Conservation (phyloP, 306 rosid genomes). For the Cicer arietinum region DNA sequence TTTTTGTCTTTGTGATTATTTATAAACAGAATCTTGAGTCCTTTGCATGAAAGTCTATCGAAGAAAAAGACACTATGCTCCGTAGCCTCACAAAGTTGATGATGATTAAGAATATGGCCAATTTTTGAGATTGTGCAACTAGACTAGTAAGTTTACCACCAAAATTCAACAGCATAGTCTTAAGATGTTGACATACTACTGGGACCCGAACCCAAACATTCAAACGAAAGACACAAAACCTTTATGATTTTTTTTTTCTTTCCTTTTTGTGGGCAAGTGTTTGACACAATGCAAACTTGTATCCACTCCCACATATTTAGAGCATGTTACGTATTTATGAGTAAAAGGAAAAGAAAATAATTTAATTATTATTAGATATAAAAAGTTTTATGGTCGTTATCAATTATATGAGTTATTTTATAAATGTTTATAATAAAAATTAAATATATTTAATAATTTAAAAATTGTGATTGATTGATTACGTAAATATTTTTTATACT, state of each 20-base stretch:
- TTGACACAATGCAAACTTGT: constrained; percentile 14
- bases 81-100: not conserved
- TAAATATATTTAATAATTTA: too few relatives aligned
- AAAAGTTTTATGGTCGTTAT: too few relatives aligned
- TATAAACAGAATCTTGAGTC: not conserved
- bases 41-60: not conserved
- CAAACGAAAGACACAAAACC: constrained; percentile 20
- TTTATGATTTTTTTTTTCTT: not conserved
- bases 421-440: too few relatives aligned
- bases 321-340: not conserved
- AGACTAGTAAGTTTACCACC: not conserved
- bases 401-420: too few relatives aligned
- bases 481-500: too few relatives aligned
- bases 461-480: too few relatives aligned
- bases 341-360: not conserved
- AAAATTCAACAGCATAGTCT: not conserved
- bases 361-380: too few relatives aligned
- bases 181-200: not conserved
- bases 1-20: not conserved
- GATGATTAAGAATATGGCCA: not conserved
- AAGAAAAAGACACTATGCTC: not conserved
- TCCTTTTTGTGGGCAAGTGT: constrained; percentile 5
- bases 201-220: constrained; percentile 12
- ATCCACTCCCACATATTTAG: not conserved
- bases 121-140: not conserved